Conservation (phyloP, 2,329 filamentous ascomycete species). For the Penicillium psychrosexuale region DNA sequence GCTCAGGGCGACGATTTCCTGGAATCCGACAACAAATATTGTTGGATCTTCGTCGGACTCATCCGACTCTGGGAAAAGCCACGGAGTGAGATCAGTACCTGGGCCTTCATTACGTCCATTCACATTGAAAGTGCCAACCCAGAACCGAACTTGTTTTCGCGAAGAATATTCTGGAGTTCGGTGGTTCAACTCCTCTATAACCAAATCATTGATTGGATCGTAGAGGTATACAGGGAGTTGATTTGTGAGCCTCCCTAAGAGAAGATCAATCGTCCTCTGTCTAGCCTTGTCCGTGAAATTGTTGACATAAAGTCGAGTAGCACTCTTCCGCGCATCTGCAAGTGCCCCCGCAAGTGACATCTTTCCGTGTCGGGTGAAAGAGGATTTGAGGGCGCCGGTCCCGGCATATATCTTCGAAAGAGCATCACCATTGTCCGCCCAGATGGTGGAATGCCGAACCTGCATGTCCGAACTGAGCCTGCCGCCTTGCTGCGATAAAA, state of each 20-base stretch:
- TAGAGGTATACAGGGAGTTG: slow-evolving; percentile 81
- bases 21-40: slow-evolving; percentile 87
- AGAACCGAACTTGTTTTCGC: slow-evolving; percentile 71
- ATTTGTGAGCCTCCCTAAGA: slow-evolving; percentile 79
- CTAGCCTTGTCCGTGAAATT: slow-evolving; percentile 92
- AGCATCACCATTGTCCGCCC: slow-evolving; percentile 96
- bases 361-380: slow-evolving; percentile 89
- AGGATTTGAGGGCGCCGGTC: slow-evolving; percentile 91
- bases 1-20: slow-evolving; percentile 96
- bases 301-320: slow-evolving; percentile 92
- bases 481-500: slow-evolving; percentile 69
- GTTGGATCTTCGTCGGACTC: slow-evolving; percentile 65
- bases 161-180: slow-evolving; percentile 69
- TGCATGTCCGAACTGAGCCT: slow-evolving; percentile 76
- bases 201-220: slow-evolving; percentile 91
- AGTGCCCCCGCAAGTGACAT: slow-evolving; percentile 92
- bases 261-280: slow-evolving; percentile 91
- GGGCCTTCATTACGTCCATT: slow-evolving; percentile 82
- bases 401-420: slow-evolving; percentile 94
- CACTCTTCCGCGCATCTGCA: slow-evolving; percentile 93
- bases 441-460: slow-evolving; percentile 86
- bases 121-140: slow-evolving; percentile 87
- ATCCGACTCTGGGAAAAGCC: slow-evolving; percentile 68
- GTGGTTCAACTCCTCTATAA: slow-evolving; percentile 70
- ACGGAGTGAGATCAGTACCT: slow-evolving; percentile 74